Evolutionary conservation across 352 stramenopile species (phyloP).

Genomic region (Pythium utonaiense): DNA sequence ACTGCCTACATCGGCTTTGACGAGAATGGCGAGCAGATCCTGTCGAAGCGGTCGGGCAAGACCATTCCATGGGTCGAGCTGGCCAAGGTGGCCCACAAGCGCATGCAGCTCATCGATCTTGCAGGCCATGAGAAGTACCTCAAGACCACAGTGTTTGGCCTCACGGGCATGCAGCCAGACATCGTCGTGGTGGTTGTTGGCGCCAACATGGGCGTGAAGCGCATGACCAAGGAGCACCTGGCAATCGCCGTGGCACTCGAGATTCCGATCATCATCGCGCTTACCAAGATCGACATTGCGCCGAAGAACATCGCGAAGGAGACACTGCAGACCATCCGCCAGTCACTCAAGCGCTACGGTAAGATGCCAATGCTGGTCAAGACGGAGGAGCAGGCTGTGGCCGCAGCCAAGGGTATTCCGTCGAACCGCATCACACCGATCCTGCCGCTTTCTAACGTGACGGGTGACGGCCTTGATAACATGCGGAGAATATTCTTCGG

Average conservation of each 20-base stretch:
- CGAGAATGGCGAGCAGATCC: constrained; percentile 64
- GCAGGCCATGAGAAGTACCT: constrained; percentile 98
- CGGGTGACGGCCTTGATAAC: constrained; percentile 89
- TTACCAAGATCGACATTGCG: constrained; percentile 95
- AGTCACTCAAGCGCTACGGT: constrained; percentile 83
- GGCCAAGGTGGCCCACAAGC: constrained; percentile 72
- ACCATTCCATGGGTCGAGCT: constrained; percentile 79
- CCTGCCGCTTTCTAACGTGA: constrained; percentile 97
- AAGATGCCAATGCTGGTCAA: constrained; percentile 95
- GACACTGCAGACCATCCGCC: constrained; percentile 87
- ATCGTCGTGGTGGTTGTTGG: constrained; percentile 93
- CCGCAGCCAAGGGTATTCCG: constrained; percentile 85
- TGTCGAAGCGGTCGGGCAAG: constrained; percentile 70
- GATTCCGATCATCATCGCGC: constrained; percentile 91
- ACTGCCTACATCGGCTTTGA: constrained; percentile 85
- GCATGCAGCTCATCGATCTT: constrained; percentile 86
- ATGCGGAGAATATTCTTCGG: constrained; percentile 68
- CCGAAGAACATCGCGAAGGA: constrained; percentile 91
- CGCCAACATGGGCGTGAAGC: constrained; percentile 93
- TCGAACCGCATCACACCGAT: constrained; percentile 95
- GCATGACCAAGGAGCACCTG: constrained; percentile 93
- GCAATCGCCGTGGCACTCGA: constrained; percentile 89
- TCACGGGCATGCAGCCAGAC: constrained; percentile 96
- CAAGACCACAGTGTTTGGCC: constrained; percentile 99
- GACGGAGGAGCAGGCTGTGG: constrained; percentile 76